phyloP scores from a whole-genome alignment of 2,329 filamentous ascomycete species.

The Talaromyces marneffei region DNA sequence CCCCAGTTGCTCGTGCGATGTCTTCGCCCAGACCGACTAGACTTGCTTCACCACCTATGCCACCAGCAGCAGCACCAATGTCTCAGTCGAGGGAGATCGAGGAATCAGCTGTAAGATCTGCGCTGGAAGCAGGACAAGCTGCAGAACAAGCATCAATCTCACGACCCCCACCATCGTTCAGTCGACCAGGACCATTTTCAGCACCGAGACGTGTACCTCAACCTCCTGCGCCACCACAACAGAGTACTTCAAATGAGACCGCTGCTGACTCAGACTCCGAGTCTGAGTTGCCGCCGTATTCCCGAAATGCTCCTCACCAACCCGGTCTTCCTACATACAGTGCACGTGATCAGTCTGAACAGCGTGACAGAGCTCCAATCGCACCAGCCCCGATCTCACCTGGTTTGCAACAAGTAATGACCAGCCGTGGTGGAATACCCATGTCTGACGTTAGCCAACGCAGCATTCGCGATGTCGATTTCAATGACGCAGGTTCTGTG shows the following conservation, averaged over 20 bases:
- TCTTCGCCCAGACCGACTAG: not conserved
- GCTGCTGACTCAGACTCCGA: constrained; percentile 1
- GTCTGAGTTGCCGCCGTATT: constrained; percentile 48
- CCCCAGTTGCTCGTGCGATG: not conserved
- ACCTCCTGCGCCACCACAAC: not conserved
- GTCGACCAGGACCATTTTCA: not conserved
- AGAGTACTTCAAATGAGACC: not conserved
- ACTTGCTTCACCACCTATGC: not conserved
- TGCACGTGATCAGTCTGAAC: constrained; percentile 20
- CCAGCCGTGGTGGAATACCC: constrained; percentile 55
- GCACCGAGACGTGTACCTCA: not conserved
- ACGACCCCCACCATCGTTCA: not conserved
- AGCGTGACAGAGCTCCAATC: constrained; percentile 21
- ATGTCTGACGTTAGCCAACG: constrained; percentile 51
- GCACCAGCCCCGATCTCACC: constrained; percentile 60
- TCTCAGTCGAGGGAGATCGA: not conserved
- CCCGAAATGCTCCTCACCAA: constrained; percentile 37
- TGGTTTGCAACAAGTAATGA: constrained; percentile 57
- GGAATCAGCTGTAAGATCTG: not conserved
- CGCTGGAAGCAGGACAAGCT: too few species aligned
- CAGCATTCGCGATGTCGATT: constrained; percentile 17
- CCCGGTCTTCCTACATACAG: constrained; percentile 52
- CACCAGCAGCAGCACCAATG: not conserved
- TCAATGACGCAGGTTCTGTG: not conserved
- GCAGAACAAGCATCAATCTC: not conserved